Conservation (phyloP, 345 rosid genomes). For the Ailanthus altissimus region DNA sequence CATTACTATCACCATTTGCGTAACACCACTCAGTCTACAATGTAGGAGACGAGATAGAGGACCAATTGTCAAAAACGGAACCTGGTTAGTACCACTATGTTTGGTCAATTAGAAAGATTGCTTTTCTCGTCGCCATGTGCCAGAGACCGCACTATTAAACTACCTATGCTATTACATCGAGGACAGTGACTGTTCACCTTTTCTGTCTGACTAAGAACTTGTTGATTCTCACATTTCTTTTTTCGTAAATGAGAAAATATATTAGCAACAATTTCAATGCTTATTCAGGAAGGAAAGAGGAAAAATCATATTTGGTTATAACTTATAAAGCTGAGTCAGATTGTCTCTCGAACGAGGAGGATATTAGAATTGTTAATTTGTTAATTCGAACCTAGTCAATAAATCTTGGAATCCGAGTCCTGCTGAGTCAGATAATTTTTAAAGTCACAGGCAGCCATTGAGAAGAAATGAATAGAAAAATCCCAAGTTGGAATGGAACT, state of each 20-base stretch:
- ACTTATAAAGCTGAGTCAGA: background rate
- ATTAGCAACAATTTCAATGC: background rate
- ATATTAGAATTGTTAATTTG: too few relatives aligned
- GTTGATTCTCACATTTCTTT: background rate
- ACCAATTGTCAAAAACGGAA: background rate
- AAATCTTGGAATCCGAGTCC: too few relatives aligned
- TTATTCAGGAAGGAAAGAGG: background rate
- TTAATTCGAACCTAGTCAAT: too few relatives aligned
- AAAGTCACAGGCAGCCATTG: background rate
- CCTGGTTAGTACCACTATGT: background rate
- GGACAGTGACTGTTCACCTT: background rate
- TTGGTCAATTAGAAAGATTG: background rate
- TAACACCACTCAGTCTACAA: background rate
- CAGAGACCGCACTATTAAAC: background rate
- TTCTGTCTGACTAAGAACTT: background rate
- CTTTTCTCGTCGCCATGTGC: background rate
- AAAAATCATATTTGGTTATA: background rate
- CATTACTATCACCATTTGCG: constrained; percentile 1
- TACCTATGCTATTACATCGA: background rate
- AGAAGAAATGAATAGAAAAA: too few relatives aligned
- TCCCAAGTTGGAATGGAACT: too few relatives aligned
- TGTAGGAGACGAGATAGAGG: background rate
- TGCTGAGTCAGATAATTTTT: background rate
- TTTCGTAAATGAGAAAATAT: background rate
- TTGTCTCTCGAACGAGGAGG: too few relatives aligned